Percentiles rank a stretch among this genome's conserved stretches.
phyloP scores from a whole-genome alignment of 495 filamentous ascomycete genomes.

The Endocarpon pusillum region DNA sequence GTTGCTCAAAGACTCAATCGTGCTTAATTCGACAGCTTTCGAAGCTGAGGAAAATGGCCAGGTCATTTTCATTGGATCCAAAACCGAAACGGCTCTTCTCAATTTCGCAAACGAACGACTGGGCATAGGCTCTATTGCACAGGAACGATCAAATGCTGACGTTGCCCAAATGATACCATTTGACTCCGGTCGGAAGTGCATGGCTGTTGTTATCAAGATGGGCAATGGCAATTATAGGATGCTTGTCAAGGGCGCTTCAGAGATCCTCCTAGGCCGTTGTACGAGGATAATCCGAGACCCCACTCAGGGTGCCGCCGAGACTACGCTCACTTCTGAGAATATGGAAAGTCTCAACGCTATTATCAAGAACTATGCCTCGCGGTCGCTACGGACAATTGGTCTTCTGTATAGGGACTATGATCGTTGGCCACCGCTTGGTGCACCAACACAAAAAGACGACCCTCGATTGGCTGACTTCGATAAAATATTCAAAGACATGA shows the following conservation, averaged over 20 bases:
- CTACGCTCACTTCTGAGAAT: slow-evolving; percentile 39
- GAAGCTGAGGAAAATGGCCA: slow-evolving; percentile 58
- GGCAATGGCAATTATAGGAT: slow-evolving; percentile 51
- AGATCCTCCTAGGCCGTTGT: slow-evolving; percentile 62
- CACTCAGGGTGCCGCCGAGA: slow-evolving; percentile 36
- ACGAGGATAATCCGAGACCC: slow-evolving; percentile 56
- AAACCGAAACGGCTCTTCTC: slow-evolving; percentile 76
- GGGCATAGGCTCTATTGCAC: slow-evolving; percentile 52
- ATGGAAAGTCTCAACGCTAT: slow-evolving; percentile 40
- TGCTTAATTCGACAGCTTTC: slow-evolving; percentile 77
- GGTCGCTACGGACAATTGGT: slow-evolving; percentile 75
- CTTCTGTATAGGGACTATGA: slow-evolving; percentile 79
- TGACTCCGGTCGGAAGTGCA: slow-evolving; percentile 75
- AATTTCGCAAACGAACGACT: slow-evolving; percentile 57
- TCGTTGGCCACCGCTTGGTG: slow-evolving; percentile 64
- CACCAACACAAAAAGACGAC: slow-evolving; percentile 49
- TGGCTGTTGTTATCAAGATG: slow-evolving; percentile 61
- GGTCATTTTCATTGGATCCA: slow-evolving; percentile 64
- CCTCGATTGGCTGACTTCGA: slow-evolving; percentile 58
- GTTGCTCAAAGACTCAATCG: slow-evolving; percentile 55
- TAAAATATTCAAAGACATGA: slow-evolving; percentile 62
- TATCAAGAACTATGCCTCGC: slow-evolving; percentile 61
- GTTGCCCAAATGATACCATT: slow-evolving; percentile 66
- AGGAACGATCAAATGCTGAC: slow-evolving; percentile 52
- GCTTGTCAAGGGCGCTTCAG: slow-evolving; percentile 77